Evolutionary conservation across 257 asterid species (phyloP), one percentile per base, ranked within the genome.

Genomic region (Jaltomata sinuosa): DNA sequence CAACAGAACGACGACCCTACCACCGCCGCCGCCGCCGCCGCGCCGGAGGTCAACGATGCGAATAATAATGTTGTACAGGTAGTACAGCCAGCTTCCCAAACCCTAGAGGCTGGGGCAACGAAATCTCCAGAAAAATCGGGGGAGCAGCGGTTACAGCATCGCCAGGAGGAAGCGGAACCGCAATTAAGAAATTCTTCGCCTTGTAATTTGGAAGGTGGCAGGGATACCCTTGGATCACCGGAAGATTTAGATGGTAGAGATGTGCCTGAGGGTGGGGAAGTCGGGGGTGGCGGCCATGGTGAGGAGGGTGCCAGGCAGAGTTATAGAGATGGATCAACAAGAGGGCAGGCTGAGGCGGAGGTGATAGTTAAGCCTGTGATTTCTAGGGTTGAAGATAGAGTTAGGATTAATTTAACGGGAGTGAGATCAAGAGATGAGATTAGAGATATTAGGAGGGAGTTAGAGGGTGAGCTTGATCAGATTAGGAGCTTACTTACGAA

Each of bases 391-490:
- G 57, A 10, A 38, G 83, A 85, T 72, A 85, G 62, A 79, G 21
- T 85, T 68, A 68, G 85, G 64, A 85, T 85, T 55, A 42, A 80
- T 80, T 10, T 80, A 31, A 18, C 40, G 11, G 77, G 87, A 5
- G 55, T 29, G 34, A 81, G n/a, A 19, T 82, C 87, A 2, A 71
- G 59, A 55, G 25, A 54, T 54, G 85, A 85, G 76, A 81, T 85
- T 81, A 54, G 29, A 6, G 87, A 74, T 82, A 38, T 85, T 53
- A 68, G 71, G 82, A 85, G 71, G 65, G 40, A 16, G 49, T 54
- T 85, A 71, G 83, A 59, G 78, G 67, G 76, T n/a, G 87, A 85
- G 45, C 85, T 69, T 45, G 84, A 81, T 85, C 87, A 85, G 82
- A 69, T 85, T 29, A 54, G 85, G 52, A 82, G 27, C 81, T 69